Evolutionary conservation across 129 eudicot genomes (phyloP).

Genomic region (Lactuca saligna): DNA sequence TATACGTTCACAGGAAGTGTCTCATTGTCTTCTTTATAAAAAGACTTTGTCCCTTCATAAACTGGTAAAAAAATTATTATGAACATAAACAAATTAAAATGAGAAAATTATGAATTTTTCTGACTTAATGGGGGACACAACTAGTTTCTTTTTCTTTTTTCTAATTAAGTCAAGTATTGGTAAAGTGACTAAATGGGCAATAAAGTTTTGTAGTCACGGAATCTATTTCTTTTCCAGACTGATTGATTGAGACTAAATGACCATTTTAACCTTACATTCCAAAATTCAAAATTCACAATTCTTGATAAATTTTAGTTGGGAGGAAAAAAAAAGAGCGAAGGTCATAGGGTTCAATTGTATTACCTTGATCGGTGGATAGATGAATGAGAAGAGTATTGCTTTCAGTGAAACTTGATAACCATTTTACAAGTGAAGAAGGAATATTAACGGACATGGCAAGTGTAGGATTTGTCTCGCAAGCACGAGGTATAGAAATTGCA

Average conservation of each 20-base stretch:
- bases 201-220: no score
- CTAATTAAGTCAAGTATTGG: no score
- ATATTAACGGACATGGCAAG: slow-evolving; percentile 75
- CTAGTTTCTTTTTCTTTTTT: no score
- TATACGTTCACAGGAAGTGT: slow-evolving; percentile 78
- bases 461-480: slow-evolving; percentile 68
- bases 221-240: no score
- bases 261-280: no score
- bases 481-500: slow-evolving; percentile 80
- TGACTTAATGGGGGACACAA: not conserved
- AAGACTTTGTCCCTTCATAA: slow-evolving; percentile 90
- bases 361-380: slow-evolving; percentile 95
- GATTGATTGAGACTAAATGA: no score
- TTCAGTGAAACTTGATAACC: slow-evolving; percentile 62
- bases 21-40: slow-evolving; percentile 78
- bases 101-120: not conserved
- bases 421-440: slow-evolving; percentile 70
- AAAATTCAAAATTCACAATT: no score
- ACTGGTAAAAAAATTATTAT: slow-evolving; percentile 41
- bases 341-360: not conserved
- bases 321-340: no score
- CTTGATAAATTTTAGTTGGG: no score
- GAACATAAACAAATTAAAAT: not conserved
- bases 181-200: no score
- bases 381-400: slow-evolving; percentile 63